These are phyloP conservation scores for Penicillium coffeae DNA, from an alignment of 495 filamentous ascomycete genomes.

Conservation along the genomic window DNA sequence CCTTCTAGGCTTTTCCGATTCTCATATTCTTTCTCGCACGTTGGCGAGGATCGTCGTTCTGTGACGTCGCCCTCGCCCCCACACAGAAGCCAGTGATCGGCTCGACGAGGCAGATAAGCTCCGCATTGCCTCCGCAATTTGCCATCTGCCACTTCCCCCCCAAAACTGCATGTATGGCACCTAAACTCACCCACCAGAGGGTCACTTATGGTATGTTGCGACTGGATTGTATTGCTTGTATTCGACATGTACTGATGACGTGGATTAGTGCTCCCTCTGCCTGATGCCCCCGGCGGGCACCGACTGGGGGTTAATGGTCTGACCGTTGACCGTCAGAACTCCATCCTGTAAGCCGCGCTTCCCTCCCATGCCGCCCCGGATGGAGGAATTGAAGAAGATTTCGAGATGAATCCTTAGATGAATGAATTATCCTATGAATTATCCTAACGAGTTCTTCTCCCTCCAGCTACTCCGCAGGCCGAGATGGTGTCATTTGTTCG, in stretches of 20 bases:
- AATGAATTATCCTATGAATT: no score
- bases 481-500: constrained; percentile 93
- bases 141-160: constrained; percentile 13
- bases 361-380: not conserved
- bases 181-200: constrained; percentile 48
- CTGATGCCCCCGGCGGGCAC: constrained; percentile 86
- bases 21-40: not conserved
- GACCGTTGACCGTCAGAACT: constrained; percentile 76
- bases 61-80: constrained; percentile 20
- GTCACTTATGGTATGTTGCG: constrained; percentile 42
- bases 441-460: constrained; percentile 19
- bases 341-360: constrained; percentile 70
- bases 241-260: constrained; percentile 1
- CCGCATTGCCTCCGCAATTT: constrained; percentile 40
- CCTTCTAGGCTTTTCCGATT: not conserved
- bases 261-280: constrained; percentile 80
- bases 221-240: constrained; percentile 1
- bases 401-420: not conserved
- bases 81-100: constrained; percentile 27
- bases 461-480: constrained; percentile 85
- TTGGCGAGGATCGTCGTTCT: constrained; percentile 1
- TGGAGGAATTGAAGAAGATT: not conserved
- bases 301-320: constrained; percentile 92
- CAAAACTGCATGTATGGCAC: constrained; percentile 41
- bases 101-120: constrained; percentile 30